Percentiles rank a stretch among this genome's conserved stretches.
Conservation (phyloP, 345 rosid genomes). For the Cochlearia excelsa region DNA sequence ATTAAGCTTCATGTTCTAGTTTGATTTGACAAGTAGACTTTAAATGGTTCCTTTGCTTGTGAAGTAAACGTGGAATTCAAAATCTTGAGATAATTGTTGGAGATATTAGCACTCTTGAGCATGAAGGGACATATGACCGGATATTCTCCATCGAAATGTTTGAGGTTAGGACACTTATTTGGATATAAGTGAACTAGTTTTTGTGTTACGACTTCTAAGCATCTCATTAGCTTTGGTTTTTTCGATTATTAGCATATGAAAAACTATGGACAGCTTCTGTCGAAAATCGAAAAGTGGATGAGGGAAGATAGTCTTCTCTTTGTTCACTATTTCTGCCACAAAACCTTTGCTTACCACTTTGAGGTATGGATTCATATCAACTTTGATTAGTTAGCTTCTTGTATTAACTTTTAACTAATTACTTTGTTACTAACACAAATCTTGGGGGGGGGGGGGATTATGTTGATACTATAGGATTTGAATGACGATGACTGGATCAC, state of each 20-base stretch:
- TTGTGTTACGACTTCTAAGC: not conserved
- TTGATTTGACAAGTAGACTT: no score
- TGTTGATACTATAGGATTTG: constrained; percentile 44
- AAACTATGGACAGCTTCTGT: constrained; percentile 67
- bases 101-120: constrained; percentile 75
- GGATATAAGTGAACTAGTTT: no score
- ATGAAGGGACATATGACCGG: constrained; percentile 66
- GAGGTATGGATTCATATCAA: constrained; percentile 46
- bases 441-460: not conserved
- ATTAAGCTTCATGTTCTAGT: no score
- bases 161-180: constrained; percentile 45
- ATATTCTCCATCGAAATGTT: constrained; percentile 83
- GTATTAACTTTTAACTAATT: not conserved
- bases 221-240: not conserved
- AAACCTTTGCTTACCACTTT: constrained; percentile 77
- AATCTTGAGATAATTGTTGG: constrained; percentile 78
- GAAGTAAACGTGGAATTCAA: constrained; percentile 54
- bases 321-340: constrained; percentile 87
- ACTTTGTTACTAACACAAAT: not conserved
- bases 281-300: constrained; percentile 85
- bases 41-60: not conserved
- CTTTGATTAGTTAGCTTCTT: not conserved
- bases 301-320: constrained; percentile 67
- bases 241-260: constrained; percentile 66
- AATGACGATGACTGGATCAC: constrained; percentile 94